Base-by-base conservation (phyloP, 208 protist species). In the Leishmania tropica region DNA sequence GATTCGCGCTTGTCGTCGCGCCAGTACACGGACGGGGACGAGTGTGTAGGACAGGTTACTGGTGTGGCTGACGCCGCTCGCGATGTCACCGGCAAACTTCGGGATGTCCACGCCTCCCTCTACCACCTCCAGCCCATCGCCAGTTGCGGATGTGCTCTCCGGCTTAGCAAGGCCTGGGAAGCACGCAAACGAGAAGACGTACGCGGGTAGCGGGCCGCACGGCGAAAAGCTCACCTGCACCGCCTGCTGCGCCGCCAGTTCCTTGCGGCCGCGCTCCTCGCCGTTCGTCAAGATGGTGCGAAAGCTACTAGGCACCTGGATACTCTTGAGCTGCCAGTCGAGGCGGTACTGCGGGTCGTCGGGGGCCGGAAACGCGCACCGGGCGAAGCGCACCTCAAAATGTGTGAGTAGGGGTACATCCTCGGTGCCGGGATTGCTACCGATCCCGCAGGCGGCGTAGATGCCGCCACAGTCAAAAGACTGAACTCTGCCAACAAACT, bases 301-400 rank as follows among this genome's bases (percentile, higher is more conserved):
- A 80, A 90, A 95, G 21, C 40, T 53, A 47, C 76, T 67, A 0
- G 91, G 91, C 7, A 96, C 80, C 78, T 91, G 88, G 4, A 95
- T 56, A 5, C 76, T 87, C 84, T 89, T 81, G 60, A 95, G 78
- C 47, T 88, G 81, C 90, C 91, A 95, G 3, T 86, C 79, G 1
- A 95, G 71, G 64, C 93, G 89, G 76, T 95, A 94, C 75, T 86
- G 80, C 62, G 94, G 89, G 73, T 95, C 81, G 78, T 97, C 94
- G 2, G 93, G 90, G 77, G 90, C 96, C 10, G 94, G 94, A 70
- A 97, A 97, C 62, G 94, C 94, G 31, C 86, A 86, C 45, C 94
- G 92, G 28, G 92, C 92, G 53, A 93, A 88, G n/a, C 84, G 70
- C 19, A 97, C 94, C 72, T 97, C 94, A 70, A 97, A 93, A 76